phyloP scores from a whole-genome alignment of 2,329 filamentous ascomycete species.

The Bipolaris oryzae region DNA sequence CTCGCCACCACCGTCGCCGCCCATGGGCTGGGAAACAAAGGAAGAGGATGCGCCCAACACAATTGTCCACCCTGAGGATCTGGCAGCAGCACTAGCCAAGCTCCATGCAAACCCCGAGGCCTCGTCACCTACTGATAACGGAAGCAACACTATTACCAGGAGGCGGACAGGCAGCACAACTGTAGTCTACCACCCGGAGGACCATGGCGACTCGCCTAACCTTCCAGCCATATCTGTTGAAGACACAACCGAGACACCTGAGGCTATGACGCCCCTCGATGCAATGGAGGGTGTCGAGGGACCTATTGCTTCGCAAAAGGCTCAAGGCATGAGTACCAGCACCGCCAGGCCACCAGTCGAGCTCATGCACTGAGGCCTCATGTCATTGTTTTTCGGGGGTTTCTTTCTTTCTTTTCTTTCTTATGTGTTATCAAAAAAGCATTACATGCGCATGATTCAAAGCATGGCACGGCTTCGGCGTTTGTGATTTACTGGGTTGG shows the following conservation, averaged over 20 bases:
- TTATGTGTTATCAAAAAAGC: slow-evolving; percentile 26
- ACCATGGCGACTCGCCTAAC: slow-evolving; percentile 64
- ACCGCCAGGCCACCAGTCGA: slow-evolving; percentile 50
- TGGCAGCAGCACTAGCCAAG: slow-evolving; percentile 62
- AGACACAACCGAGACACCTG: slow-evolving; percentile 60
- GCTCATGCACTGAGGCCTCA: slow-evolving; percentile 39
- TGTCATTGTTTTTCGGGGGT: background rate
- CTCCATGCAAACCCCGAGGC: slow-evolving; percentile 53
- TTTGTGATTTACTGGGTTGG: slow-evolving; percentile 19
- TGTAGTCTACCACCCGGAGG: slow-evolving; percentile 67
- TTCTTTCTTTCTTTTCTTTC: slow-evolving; percentile 13
- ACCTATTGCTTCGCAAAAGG: slow-evolving; percentile 43
- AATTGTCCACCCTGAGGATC: slow-evolving; percentile 67
- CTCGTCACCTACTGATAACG: slow-evolving; percentile 31
- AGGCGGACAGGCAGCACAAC: slow-evolving; percentile 61
- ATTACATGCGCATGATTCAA: slow-evolving; percentile 6
- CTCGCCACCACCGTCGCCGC: slow-evolving; percentile 66
- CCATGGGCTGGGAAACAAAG: slow-evolving; percentile 68
- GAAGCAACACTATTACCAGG: slow-evolving; percentile 27
- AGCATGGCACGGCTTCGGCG: slow-evolving; percentile 34
- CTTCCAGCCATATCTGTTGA: slow-evolving; percentile 69
- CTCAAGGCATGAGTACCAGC: slow-evolving; percentile 40
- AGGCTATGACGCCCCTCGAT: slow-evolving; percentile 57
- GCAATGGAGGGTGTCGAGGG: slow-evolving; percentile 46
- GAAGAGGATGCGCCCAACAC: slow-evolving; percentile 70